These are phyloP conservation scores for Brassica carinata DNA, from an alignment of 345 rosid species.

Conservation along the genomic window DNA sequence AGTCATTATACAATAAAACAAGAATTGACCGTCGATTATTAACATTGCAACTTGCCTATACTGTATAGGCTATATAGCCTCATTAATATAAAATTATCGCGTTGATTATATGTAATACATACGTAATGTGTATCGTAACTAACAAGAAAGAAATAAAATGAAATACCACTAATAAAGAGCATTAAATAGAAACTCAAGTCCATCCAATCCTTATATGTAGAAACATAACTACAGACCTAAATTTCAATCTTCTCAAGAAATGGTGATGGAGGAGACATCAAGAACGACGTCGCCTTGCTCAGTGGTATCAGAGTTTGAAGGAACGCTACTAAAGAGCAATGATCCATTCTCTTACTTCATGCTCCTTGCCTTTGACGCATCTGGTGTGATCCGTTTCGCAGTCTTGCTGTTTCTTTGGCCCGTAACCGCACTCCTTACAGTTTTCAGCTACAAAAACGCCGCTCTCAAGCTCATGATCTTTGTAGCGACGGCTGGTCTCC, in stretches of 20 bases:
- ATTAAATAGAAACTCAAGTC: neutral
- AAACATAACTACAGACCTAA: neutral
- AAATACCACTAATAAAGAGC: neutral
- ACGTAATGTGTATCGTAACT: no score
- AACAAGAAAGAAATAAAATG: no score
- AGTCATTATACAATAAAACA: no score
- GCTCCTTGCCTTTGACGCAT: neutral
- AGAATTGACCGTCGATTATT: neutral
- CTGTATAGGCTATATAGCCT: neutral
- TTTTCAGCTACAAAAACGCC: neutral
- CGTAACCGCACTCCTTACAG: neutral
- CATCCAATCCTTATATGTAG: neutral
- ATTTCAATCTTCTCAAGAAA: neutral
- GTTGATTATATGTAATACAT: neutral
- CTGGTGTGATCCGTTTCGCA: neutral
- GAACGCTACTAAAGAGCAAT: neutral
- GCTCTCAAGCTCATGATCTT: slow-evolving; percentile 5
- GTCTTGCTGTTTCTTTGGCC: neutral
- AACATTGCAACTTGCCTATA: neutral
- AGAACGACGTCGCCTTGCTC: neutral
- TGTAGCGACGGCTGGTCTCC: neutral
- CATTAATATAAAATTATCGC: no score
- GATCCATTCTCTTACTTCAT: neutral
- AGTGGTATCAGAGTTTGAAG: neutral
- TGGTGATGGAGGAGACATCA: neutral